Conservation (phyloP, 179 eudicot species). For the Beta lomatogona region DNA sequence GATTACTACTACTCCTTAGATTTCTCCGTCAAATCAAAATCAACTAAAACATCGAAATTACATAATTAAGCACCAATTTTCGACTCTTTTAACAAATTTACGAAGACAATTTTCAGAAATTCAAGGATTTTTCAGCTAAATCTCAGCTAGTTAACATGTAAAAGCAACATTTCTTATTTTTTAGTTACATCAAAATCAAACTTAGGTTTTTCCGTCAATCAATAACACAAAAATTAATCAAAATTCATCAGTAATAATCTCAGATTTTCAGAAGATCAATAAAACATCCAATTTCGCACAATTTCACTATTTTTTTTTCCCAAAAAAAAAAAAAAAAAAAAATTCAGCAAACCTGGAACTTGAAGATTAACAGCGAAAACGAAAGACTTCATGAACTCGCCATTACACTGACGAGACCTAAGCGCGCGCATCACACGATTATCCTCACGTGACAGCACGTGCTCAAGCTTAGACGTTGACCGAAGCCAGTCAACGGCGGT, state of each 20-base stretch:
- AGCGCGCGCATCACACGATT: slow-evolving; percentile 64
- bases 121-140: neutral
- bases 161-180: neutral
- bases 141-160: neutral
- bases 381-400: slow-evolving; percentile 47
- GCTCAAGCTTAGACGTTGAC: slow-evolving; percentile 59
- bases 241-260: neutral
- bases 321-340: neutral
- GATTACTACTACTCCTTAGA: neutral
- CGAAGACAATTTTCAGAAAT: neutral
- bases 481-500: slow-evolving; percentile 91
- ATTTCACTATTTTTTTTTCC: neutral
- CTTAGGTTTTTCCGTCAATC: slow-evolving; percentile 1
- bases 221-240: neutral
- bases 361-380: slow-evolving; percentile 76
- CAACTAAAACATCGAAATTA: neutral
- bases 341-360: slow-evolving; percentile 50
- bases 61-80: neutral
- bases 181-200: neutral
- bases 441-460: slow-evolving; percentile 68
- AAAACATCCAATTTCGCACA: neutral
- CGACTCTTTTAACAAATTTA: neutral
- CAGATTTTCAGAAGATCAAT: neutral
- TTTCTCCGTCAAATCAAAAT: neutral
- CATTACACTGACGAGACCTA: slow-evolving; percentile 31